Evolutionary conservation across 2,329 filamentous ascomycete genomes (phyloP), one percentile per base, ranked within the genome.

Genomic region (Beauveria rudraprayagi): DNA sequence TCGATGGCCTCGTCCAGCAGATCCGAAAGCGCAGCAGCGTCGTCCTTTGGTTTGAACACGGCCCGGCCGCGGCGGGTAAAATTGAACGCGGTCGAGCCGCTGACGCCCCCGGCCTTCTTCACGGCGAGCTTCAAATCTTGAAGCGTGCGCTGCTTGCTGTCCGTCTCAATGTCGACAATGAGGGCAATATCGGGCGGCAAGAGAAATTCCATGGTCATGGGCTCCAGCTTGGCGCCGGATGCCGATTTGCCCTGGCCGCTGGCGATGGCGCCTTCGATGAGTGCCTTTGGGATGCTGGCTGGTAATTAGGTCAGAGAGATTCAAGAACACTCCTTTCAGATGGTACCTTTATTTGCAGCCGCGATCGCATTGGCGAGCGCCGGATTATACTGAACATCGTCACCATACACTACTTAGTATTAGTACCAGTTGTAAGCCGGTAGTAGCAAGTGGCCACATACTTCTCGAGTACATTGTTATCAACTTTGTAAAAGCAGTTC

Each of bases 91-190:
- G 90, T 91, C 0, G 92, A 85, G 7, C 90, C 88, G 2, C 85
- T 77, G 2, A 80, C 83, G 5, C 88, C 94, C 19, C 87, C 88
- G 56, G 80, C 76, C 62, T 86, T 84, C 71, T 92, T 95, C 60
- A 96, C 80, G 2, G 89, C 75, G 55, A 80, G 69, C 59, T 89
- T 84, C 56, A 97, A 73, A 59, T 95, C 90, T 68, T 89, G 84
- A 52, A 96, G 73, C 8, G 87, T 84, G 37, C 90, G 85, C 46
- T 81, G 79, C 72, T 89, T 92, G 72, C 85, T 91, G 68, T 96
- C 92, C 5, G 91, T 93, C 73, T 94, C 88, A 67, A 88, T 86
- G 67, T 97, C 92, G 69, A 96, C 83, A 11, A 97, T 86, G 6
- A 93, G 78, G 11, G 90, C 91, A 1, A 92, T 83, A 37, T 88